Percentiles rank a stretch among this genome's conserved stretches.
These are phyloP conservation scores for Naganishia cerealis DNA, from an alignment of 1,284 basidiomycete genomes.

Conservation along the genomic window DNA sequence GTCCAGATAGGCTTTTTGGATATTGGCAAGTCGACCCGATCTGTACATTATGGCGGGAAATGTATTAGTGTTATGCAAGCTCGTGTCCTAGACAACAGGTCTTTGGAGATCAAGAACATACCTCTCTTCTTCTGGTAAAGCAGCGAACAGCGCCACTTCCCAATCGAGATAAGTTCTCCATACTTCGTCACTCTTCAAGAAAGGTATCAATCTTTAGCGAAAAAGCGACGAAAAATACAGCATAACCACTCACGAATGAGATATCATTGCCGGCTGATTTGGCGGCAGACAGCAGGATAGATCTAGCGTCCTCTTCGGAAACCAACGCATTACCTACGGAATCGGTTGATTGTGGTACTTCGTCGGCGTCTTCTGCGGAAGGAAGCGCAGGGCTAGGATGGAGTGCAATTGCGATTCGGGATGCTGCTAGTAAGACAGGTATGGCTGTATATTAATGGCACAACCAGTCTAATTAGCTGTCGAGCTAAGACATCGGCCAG, in stretches of 20 bases:
- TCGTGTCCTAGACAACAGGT: neutral
- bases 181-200: conserved; percentile 14
- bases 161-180: conserved; percentile 30
- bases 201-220: no score
- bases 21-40: conserved; percentile 1
- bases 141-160: conserved; percentile 26
- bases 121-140: conserved; percentile 17
- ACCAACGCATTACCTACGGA: neutral
- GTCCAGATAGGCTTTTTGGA: conserved; percentile 49
- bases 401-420: neutral
- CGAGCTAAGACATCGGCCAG: neutral
- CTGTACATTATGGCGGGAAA: neutral
- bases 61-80: neutral
- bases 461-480: no score
- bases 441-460: conserved; percentile 9
- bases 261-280: conserved; percentile 20
- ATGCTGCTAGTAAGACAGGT: conserved; percentile 10
- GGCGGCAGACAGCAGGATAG: conserved; percentile 10
- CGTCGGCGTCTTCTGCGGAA: neutral
- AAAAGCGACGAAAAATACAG: neutral
- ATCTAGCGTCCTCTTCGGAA: conserved; percentile 24
- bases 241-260: neutral
- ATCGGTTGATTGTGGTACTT: neutral
- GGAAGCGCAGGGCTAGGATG: conserved; percentile 4
- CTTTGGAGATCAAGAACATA: neutral